Percentiles rank a stretch among this genome's conserved stretches.
phyloP scores from a whole-genome alignment of 352 stramenopile species.

The Phytophthora citrophthora region DNA sequence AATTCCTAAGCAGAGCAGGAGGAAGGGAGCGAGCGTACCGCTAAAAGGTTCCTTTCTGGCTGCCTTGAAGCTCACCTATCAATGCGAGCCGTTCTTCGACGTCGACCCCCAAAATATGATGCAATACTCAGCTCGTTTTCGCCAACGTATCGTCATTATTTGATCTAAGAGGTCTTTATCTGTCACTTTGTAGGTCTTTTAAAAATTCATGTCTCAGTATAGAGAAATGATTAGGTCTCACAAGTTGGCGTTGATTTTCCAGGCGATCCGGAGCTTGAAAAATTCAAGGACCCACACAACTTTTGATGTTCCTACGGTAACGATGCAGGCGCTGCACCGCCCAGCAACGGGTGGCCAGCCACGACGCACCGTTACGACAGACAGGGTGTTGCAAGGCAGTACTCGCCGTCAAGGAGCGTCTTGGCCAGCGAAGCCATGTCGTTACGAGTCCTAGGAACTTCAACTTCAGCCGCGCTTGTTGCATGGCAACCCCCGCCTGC shows the following conservation, averaged over 20 bases:
- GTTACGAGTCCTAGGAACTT: background rate
- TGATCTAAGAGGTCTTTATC: background rate
- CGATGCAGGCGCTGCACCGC: constrained; percentile 2
- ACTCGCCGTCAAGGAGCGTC: constrained; percentile 1
- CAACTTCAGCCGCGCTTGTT: constrained; percentile 5
- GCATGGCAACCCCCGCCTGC: background rate
- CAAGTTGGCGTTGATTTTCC: constrained; percentile 15
- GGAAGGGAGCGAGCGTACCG: background rate
- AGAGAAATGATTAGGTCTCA: constrained; percentile 7
- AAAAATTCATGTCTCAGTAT: constrained; percentile 11
- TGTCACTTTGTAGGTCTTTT: background rate
- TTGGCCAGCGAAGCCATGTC: constrained; percentile 12
- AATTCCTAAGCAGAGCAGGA: too few species aligned
- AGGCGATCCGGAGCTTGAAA: constrained; percentile 5
- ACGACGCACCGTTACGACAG: background rate
- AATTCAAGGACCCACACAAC: constrained; percentile 9
- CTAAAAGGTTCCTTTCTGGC: background rate
- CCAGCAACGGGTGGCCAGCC: constrained; percentile 12
- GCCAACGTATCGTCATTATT: constrained; percentile 6
- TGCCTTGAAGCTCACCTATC: constrained; percentile 19
- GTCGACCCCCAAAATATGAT: constrained; percentile 1
- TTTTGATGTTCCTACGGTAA: constrained; percentile 3
- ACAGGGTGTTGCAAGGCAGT: constrained; percentile 4
- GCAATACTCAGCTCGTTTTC: constrained; percentile 8
- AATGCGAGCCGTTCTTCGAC: constrained; percentile 9